Evolutionary conservation across 306 rosid genomes (phyloP).

Genomic region (Alnus glutinosa): DNA sequence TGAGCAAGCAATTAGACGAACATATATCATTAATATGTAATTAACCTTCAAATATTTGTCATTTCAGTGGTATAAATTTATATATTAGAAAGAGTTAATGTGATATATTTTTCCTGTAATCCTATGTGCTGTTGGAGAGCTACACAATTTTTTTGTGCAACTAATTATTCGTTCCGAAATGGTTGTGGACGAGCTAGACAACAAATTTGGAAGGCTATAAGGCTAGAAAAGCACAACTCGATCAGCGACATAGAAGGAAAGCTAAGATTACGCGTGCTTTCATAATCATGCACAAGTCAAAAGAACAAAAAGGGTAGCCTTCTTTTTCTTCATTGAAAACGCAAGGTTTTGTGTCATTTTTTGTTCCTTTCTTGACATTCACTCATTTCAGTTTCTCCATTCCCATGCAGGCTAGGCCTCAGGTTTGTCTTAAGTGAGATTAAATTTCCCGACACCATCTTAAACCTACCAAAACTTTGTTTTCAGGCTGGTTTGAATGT

Average conservation of each 20-base stretch:
- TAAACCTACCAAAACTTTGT: neutral
- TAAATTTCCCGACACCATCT: neutral
- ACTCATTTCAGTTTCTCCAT: slow-evolving; percentile 44
- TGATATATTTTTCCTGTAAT: too few relatives aligned
- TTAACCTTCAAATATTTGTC: too few relatives aligned
- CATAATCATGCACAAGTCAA: slow-evolving; percentile 29
- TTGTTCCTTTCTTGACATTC: slow-evolving; percentile 48
- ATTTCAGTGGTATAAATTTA: too few relatives aligned
- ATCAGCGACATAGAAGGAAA: slow-evolving; percentile 11
- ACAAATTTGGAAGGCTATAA: neutral
- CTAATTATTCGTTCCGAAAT: neutral
- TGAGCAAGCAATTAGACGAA: too few relatives aligned
- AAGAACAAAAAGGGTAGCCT: neutral
- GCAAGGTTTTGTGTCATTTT: slow-evolving; percentile 20
- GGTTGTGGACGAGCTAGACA: neutral
- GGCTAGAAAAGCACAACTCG: slow-evolving; percentile 3
- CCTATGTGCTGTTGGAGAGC: too few relatives aligned
- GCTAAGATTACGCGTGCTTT: slow-evolving; percentile 54
- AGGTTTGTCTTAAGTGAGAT: neutral
- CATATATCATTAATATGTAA: too few relatives aligned
- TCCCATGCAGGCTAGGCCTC: slow-evolving; percentile 5
- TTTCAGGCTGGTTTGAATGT: too few relatives aligned
- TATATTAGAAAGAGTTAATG: too few relatives aligned
- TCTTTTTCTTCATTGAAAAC: slow-evolving; percentile 15
- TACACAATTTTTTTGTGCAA: too few relatives aligned